Evolutionary conservation across 352 stramenopile genomes (phyloP), one percentile per base, ranked within the genome.

Genomic region (Phytophthora lateralis): DNA sequence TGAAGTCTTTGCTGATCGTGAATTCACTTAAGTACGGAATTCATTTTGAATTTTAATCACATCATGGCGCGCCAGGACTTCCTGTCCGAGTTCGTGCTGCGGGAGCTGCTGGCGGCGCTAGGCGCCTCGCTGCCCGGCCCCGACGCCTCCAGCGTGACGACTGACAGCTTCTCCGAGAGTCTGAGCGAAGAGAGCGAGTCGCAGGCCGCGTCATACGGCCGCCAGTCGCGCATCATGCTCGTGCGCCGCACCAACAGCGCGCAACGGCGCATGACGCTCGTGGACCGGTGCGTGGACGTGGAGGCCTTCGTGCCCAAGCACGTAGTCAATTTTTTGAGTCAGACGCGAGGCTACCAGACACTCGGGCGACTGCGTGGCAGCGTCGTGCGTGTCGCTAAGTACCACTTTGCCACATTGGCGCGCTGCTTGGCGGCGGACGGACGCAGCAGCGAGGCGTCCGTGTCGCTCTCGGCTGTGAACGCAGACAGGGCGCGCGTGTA

Each of bases 161-260:
- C 53, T 15, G 70, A 83, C 50, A 78, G 63, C 57, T 77, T 77
- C 17, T 75, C 61, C 14, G 59, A 73, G 47, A 68, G 72, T 35
- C 34, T 66, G 32, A 87, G 76, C 42, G 78, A 91, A 51, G 75
- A 88, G 12, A 90, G 70, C 49, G 80, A 89, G 66, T 84, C 82
- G 21, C 68, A 85, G 48, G 29, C 34, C 1, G 35, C 47, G 21
- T n/a, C 48, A 5, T 18, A 35, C 5, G 38, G n/a, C 7, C n/a
- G n/a, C 14, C 62, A 72, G 18, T 63, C 59, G 39, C 82, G 72
- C 27, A 66, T 90, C 20, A 72, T 91, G 62, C 72, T 86, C 32
- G 80, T 88, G 14, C 69, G 77, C 2, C 53, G 53, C 45, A 86
- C 75, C 30, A 72, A 80, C 43, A 71, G 69, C 44, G 54, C 63